Conservation (phyloP, 2,329 filamentous ascomycete species). For the Macrophomina phaseolina region DNA sequence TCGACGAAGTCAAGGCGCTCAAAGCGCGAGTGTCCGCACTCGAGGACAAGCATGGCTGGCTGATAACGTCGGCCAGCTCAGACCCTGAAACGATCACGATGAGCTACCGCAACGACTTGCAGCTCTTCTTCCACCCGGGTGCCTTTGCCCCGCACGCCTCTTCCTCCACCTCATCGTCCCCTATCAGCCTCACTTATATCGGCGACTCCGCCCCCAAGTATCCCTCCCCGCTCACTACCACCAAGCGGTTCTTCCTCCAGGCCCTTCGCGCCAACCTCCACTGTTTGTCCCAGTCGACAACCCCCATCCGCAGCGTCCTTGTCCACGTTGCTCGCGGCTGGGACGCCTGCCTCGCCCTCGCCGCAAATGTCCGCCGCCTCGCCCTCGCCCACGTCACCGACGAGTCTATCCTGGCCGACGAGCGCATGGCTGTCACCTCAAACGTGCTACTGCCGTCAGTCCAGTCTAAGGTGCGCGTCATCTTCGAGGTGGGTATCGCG, state of each 20-base stretch:
- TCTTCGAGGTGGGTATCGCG: constrained; percentile 63
- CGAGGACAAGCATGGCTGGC: constrained; percentile 73
- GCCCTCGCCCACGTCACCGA: constrained; percentile 69
- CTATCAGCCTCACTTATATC: constrained; percentile 74
- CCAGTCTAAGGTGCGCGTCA: constrained; percentile 71
- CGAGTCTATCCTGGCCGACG: constrained; percentile 68
- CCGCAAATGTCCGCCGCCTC: constrained; percentile 66
- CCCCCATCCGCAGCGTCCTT: constrained; percentile 64
- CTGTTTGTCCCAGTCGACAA: constrained; percentile 63
- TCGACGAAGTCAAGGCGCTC: constrained; percentile 77
- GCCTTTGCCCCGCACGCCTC: constrained; percentile 57
- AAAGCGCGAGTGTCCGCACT: constrained; percentile 72
- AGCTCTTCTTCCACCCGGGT: constrained; percentile 72
- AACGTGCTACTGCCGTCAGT: constrained; percentile 68
- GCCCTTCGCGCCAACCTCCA: constrained; percentile 72
- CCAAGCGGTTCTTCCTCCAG: constrained; percentile 77
- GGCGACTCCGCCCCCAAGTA: constrained; percentile 62
- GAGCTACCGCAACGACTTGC: constrained; percentile 73
- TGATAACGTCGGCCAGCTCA: constrained; percentile 67
- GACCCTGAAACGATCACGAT: constrained; percentile 68
- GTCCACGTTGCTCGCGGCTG: constrained; percentile 66
- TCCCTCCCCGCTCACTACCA: constrained; percentile 63
- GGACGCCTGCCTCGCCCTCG: constrained; percentile 66
- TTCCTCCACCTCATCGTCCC: constrained; percentile 45
- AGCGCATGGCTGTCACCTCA: constrained; percentile 65